phyloP scores from a whole-genome alignment of 2,329 filamentous ascomycete species.

The Botrytis byssoidea region DNA sequence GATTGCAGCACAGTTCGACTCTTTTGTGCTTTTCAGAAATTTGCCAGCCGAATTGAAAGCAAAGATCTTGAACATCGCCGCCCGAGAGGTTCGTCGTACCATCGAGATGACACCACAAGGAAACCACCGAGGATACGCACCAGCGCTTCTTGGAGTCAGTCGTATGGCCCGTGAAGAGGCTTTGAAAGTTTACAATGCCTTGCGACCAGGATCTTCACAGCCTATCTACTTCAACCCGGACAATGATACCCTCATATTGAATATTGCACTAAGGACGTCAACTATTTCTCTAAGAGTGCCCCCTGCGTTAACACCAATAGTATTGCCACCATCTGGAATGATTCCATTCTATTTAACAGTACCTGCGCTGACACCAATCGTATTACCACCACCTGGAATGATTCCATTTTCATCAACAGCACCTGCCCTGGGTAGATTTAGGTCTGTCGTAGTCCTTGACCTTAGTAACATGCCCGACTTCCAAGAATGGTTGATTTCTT shows the following conservation, averaged over 20 bases:
- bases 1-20: background rate
- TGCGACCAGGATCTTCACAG: background rate
- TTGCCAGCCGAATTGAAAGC: background rate
- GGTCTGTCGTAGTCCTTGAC: rapidly evolving
- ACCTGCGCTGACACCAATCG: too few relatives aligned
- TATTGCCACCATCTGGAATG: too few relatives aligned
- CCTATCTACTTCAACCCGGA: background rate
- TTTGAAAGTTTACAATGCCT: background rate
- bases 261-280: too few relatives aligned
- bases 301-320: too few relatives aligned
- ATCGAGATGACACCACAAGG: background rate
- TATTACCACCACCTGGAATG: too few relatives aligned
- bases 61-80: background rate
- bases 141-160: background rate
- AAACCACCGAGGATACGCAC: background rate
- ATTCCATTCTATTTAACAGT: too few relatives aligned
- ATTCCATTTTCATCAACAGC: too few relatives aligned
- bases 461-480: rapidly evolving
- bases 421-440: too few relatives aligned
- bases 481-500: background rate
- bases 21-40: background rate
- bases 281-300: too few relatives aligned
- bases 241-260: background rate
- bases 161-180: background rate
- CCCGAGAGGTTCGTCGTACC: background rate